Conservation (phyloP, 2,329 filamentous ascomycete genomes). For the Cadophora gregata region DNA sequence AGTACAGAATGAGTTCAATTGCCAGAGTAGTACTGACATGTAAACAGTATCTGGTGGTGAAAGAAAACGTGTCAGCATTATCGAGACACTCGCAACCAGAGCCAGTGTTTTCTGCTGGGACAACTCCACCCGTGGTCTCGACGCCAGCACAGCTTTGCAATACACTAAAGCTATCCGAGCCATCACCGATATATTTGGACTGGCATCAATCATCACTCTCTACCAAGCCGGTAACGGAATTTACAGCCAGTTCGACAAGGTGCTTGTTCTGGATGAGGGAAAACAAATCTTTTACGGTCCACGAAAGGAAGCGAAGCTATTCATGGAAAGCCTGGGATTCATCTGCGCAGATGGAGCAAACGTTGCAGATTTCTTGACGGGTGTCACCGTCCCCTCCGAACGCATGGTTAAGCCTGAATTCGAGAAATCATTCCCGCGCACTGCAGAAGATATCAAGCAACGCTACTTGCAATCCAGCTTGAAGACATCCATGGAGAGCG, state of each 20-base stretch:
- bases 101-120: slow-evolving; percentile 67
- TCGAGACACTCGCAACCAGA: slow-evolving; percentile 50
- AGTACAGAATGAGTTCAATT: not conserved
- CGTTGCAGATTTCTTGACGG: slow-evolving; percentile 69
- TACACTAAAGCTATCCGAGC: slow-evolving; percentile 66
- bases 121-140: slow-evolving; percentile 69
- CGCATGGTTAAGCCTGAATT: slow-evolving; percentile 59
- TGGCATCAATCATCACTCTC: slow-evolving; percentile 66
- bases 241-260: slow-evolving; percentile 73
- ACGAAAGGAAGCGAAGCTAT: slow-evolving; percentile 61
- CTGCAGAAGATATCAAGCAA: slow-evolving; percentile 50
- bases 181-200: slow-evolving; percentile 66
- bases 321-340: slow-evolving; percentile 70
- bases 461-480: slow-evolving; percentile 60
- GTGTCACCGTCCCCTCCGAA: slow-evolving; percentile 62
- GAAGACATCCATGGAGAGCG: slow-evolving; percentile 55
- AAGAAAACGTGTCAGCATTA: slow-evolving; percentile 65
- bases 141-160: slow-evolving; percentile 71
- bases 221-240: slow-evolving; percentile 76
- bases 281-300: slow-evolving; percentile 71
- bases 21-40: not conserved
- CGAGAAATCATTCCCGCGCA: slow-evolving; percentile 53
- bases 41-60: slow-evolving; percentile 63
- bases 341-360: slow-evolving; percentile 66
- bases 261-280: slow-evolving; percentile 70